Evolutionary conservation across 305 asterid genomes (phyloP).

Genomic region (Ajuga reptans): DNA sequence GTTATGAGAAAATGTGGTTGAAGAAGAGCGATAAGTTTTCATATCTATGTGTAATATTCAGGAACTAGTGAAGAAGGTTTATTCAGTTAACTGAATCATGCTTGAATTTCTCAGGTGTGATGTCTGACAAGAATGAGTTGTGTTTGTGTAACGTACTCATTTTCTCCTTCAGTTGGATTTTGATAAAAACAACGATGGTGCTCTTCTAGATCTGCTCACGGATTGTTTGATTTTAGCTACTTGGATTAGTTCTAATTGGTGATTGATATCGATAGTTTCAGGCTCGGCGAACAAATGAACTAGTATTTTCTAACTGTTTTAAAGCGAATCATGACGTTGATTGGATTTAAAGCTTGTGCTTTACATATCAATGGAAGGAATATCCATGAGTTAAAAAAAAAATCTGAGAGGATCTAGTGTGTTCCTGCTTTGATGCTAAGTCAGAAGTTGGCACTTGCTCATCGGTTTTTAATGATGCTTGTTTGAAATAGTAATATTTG

Average conservation of each 20-base stretch:
- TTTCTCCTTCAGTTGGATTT: neutral
- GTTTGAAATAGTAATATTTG: neutral
- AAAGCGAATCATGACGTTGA: no score
- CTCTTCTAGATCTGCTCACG: neutral
- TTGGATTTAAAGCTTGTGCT: no score
- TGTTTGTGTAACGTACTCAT: neutral
- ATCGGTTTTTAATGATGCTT: neutral
- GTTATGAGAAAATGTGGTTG: conserved; percentile 19
- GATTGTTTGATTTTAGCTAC: neutral
- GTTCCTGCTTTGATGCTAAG: neutral
- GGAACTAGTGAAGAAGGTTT: neutral
- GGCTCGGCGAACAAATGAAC: no score
- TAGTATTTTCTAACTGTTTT: no score
- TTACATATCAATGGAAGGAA: no score
- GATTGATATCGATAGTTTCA: neutral
- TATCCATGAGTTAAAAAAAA: no score
- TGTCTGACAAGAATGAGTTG: neutral
- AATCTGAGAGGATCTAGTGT: neutral
- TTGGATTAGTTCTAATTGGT: neutral
- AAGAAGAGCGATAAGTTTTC: neutral
- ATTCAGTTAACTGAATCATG: neutral
- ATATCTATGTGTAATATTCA: neutral
- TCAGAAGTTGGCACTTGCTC: neutral
- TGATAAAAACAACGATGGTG: conserved; percentile 5
- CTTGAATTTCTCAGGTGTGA: neutral